Evolutionary conservation across 2,329 filamentous ascomycete species (phyloP).

Genomic region (Dryadomyces sulphureus): DNA sequence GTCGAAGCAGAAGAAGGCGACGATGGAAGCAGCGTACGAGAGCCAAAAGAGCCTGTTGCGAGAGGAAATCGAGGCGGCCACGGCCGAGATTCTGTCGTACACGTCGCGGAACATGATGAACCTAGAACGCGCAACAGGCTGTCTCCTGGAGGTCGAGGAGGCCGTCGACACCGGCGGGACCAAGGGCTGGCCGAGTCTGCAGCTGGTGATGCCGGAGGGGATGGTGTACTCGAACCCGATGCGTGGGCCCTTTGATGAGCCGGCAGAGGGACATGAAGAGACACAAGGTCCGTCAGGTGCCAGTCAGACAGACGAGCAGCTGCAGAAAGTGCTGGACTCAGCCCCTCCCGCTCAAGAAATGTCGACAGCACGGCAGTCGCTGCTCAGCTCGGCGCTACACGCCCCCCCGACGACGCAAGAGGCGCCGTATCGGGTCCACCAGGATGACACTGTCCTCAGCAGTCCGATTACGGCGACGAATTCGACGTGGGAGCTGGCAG

Average conservation of each 20-base stretch:
- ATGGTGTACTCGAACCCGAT: slow-evolving; percentile 2
- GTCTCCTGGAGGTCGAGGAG: slow-evolving; percentile 15
- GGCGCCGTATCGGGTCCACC: slow-evolving; percentile 9
- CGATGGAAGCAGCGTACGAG: slow-evolving; percentile 10
- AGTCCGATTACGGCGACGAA: slow-evolving; percentile 7
- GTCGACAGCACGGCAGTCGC: slow-evolving; percentile 1
- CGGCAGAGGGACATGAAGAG: background rate
- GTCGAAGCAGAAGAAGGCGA: slow-evolving; percentile 8
- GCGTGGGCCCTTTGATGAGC: background rate
- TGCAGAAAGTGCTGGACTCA: background rate
- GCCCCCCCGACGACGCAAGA: slow-evolving; percentile 4
- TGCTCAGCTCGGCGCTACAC: slow-evolving; percentile 6
- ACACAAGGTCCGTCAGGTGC: slow-evolving; percentile 2
- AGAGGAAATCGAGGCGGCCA: slow-evolving; percentile 8
- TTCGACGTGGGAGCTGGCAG: slow-evolving; percentile 5
- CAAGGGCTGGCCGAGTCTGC: slow-evolving; percentile 14
- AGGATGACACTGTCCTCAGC: slow-evolving; percentile 10
- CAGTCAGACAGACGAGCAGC: background rate
- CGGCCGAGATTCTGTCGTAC: slow-evolving; percentile 13
- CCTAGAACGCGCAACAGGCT: slow-evolving; percentile 14
- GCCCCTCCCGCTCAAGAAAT: background rate
- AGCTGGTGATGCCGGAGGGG: slow-evolving; percentile 11
- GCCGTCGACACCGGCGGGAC: slow-evolving; percentile 11
- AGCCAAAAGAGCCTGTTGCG: slow-evolving; percentile 11
- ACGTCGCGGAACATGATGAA: slow-evolving; percentile 14